Conservation (phyloP, 371 early-diverging fungal genomes). For the Actinomortierella wolfii region DNA sequence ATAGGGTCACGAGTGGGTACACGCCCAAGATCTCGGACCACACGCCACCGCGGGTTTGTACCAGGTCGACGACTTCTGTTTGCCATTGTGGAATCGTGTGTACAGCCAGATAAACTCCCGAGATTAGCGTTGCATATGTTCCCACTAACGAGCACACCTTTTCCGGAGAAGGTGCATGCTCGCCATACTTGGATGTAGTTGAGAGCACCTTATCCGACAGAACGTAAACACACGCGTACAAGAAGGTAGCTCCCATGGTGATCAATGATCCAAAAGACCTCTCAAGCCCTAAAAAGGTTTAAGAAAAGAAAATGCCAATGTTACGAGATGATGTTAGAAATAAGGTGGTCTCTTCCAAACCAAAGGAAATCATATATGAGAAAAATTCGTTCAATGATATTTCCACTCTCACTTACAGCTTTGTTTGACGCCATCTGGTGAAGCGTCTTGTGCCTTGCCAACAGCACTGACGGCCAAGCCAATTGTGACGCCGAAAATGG, state of each 20-base stretch:
- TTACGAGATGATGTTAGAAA: too few species aligned
- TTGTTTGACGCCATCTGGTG: slow-evolving; percentile 30
- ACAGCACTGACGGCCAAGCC: slow-evolving; percentile 71
- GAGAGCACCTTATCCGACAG: slow-evolving; percentile 46
- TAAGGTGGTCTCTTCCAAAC: too few species aligned
- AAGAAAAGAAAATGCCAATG: background rate
- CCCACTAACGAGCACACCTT: slow-evolving; percentile 48
- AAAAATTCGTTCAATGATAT: too few species aligned
- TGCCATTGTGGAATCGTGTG: slow-evolving; percentile 58
- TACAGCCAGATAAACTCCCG: slow-evolving; percentile 45
- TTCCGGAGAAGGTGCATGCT: slow-evolving; percentile 36
- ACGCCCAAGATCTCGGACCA: slow-evolving; percentile 26
- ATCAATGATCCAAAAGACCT: slow-evolving; percentile 46
- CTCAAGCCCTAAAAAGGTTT: slow-evolving; percentile 18
- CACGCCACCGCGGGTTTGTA: slow-evolving; percentile 7
- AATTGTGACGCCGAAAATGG: slow-evolving; percentile 67
- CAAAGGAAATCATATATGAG: too few species aligned
- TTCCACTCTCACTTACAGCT: slow-evolving; percentile 13
- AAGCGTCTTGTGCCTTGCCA: slow-evolving; percentile 47
- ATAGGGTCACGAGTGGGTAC: slow-evolving; percentile 46
- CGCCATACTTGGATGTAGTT: slow-evolving; percentile 8
- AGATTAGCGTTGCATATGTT: slow-evolving; percentile 31
- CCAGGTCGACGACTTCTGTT: slow-evolving; percentile 19
- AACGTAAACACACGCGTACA: slow-evolving; percentile 50
- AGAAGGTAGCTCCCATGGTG: slow-evolving; percentile 47